Percentiles rank a stretch among this genome's conserved stretches.
These are phyloP conservation scores for Nakazawaea ambrosiae DNA, from an alignment of 805 yeast genomes.

Conservation along the genomic window DNA sequence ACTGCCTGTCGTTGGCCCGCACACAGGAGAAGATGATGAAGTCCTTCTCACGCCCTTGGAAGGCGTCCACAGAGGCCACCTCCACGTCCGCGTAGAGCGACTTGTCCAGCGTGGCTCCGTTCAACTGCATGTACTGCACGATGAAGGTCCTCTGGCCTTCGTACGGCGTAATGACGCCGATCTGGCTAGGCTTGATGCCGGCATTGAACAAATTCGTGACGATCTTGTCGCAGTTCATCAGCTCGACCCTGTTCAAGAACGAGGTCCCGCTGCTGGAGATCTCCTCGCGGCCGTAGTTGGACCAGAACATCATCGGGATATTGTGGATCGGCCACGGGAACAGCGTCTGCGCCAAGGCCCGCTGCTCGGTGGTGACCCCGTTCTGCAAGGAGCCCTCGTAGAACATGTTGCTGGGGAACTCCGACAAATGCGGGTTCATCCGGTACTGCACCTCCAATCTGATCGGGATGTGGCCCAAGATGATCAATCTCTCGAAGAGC, in stretches of 20 bases:
- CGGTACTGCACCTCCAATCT: constrained; percentile 89
- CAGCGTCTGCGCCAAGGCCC: constrained; percentile 44
- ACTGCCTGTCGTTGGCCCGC: constrained; percentile 61
- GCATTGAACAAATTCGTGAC: constrained; percentile 67
- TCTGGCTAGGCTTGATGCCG: constrained; percentile 73
- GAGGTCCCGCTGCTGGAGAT: constrained; percentile 77
- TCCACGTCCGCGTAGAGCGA: constrained; percentile 67
- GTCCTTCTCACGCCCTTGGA: constrained; percentile 54
- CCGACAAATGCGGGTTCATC: constrained; percentile 86
- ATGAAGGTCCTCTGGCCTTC: constrained; percentile 88
- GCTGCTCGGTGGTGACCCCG: constrained; percentile 76
- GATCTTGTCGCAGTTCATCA: constrained; percentile 78
- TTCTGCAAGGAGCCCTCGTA: constrained; percentile 90
- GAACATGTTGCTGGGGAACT: constrained; percentile 85
- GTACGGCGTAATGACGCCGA: constrained; percentile 91
- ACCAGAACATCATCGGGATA: constrained; percentile 96
- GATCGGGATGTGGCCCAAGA: constrained; percentile 78
- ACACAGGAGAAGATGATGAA: constrained; percentile 46
- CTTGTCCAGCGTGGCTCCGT: constrained; percentile 55
- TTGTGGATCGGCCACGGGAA: constrained; percentile 92
- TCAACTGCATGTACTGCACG: constrained; percentile 68
- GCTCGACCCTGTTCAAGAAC: constrained; percentile 79
- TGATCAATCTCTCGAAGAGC: constrained; percentile 76
- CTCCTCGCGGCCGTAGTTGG: constrained; percentile 83
- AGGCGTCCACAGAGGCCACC: constrained; percentile 72